Evolutionary conservation across 169 alveolate species (phyloP), one percentile per base, ranked within the genome.

Genomic region (Perkinsus olseni): DNA sequence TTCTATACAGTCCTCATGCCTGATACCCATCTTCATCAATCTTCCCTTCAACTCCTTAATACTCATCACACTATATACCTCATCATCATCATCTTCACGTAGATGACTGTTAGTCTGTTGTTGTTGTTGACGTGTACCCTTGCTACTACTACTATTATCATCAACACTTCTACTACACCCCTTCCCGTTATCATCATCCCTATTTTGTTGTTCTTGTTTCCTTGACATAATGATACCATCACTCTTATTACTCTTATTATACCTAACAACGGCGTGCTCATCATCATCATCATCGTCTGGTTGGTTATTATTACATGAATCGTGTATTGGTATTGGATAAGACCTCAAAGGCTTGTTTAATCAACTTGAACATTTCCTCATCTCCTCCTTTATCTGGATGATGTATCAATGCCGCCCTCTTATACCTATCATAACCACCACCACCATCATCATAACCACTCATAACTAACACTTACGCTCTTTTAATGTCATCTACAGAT

Each of bases 301-400:
- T n/a, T n/a, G n/a, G n/a, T n/a, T n/a, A n/a, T n/a, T 97, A 99
- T 93, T 98, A 98, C 39, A 97, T 91, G 48, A 96, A 96, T 91
- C 98, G 96, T 92, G 97, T 97, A 91, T 96, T 97, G 13, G 97
- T 97, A 93, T 98, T 98, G 39, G 97, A 92, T 31, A 98, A 95
- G 36, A 96, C 95, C 94, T 98, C 99, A 92, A 97, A 97, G 4
- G 99, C 99, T 39, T 96, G 95, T 38, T 97, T 95, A 37, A 98
- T 91, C 91, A 96, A 97, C 94, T 96, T 94, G 95, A 97, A 97
- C 95, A 95, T 95, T 91, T 96, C 97, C 38, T 96, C 98, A 95
- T 96, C 98, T 40, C 98, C 98, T 36, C 99, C 99, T 94, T 98
- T 98, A 93, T 97, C 99, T 0, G 99, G 99, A 93, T 98, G 99